phyloP scores from a whole-genome alignment of 805 yeast genomes.

The Ogataea neopini region DNA sequence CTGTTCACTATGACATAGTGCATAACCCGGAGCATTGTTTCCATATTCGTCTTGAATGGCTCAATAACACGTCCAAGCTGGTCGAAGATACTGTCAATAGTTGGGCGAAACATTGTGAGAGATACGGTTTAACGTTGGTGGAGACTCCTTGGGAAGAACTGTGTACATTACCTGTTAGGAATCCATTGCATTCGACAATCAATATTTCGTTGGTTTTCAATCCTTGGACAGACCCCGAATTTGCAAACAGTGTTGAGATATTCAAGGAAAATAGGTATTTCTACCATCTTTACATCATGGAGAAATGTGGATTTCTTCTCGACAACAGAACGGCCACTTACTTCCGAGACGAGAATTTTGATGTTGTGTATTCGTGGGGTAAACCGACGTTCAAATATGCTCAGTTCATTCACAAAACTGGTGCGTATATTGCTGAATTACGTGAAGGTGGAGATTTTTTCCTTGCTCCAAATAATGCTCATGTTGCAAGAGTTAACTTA shows the following conservation, averaged over 20 bases:
- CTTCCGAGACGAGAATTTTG: constrained; percentile 52
- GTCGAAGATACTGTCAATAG: constrained; percentile 75
- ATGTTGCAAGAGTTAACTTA: constrained; percentile 70
- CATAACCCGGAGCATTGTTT: constrained; percentile 95
- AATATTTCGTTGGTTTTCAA: constrained; percentile 64
- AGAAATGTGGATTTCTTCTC: constrained; percentile 68
- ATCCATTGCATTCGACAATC: constrained; percentile 88
- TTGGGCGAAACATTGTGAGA: constrained; percentile 81
- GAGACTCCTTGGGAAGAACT: constrained; percentile 93
- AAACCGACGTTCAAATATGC: constrained; percentile 76
- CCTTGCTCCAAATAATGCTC: constrained; percentile 85
- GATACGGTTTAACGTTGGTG: constrained; percentile 78
- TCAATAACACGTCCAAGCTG: constrained; percentile 81
- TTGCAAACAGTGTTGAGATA: constrained; percentile 39
- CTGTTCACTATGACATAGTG: constrained; percentile 86
- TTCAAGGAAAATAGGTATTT: constrained; percentile 58
- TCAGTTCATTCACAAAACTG: constrained; percentile 88
- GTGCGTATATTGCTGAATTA: constrained; percentile 86
- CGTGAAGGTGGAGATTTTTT: constrained; percentile 76
- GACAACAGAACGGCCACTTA: constrained; percentile 78
- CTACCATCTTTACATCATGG: constrained; percentile 76
- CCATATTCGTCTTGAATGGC: constrained; percentile 91
- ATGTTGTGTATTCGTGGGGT: constrained; percentile 90
- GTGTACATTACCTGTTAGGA: constrained; percentile 68
- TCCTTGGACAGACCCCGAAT: constrained; percentile 69